Evolutionary conservation across 352 stramenopile genomes (phyloP).

Genomic region (Globisporangium parvum): DNA sequence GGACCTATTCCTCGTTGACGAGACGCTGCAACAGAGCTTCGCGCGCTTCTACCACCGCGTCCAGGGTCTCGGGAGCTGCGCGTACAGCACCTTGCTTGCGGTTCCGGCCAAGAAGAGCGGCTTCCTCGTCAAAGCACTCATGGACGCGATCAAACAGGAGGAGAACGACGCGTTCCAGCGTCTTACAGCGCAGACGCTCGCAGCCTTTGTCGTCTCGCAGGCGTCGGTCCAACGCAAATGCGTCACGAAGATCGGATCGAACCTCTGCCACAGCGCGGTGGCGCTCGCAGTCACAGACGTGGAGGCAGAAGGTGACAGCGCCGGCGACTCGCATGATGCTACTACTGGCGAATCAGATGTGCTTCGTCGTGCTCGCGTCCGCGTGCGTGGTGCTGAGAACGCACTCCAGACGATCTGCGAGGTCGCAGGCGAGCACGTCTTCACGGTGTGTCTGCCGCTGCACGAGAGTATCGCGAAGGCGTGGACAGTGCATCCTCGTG

Average conservation of each 20-base stretch:
- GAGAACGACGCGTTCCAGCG: constrained; percentile 31
- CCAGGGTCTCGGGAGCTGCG: constrained; percentile 56
- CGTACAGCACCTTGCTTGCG: constrained; percentile 43
- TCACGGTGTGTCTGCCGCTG: constrained; percentile 28
- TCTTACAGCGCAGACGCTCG: constrained; percentile 45
- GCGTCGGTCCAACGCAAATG: constrained; percentile 53
- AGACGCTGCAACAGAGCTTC: constrained; percentile 55
- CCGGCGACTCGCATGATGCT: constrained; percentile 2
- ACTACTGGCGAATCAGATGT: constrained; percentile 7
- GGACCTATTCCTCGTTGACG: constrained; percentile 76
- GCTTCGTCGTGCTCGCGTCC: constrained; percentile 26
- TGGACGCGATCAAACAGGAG: constrained; percentile 75
- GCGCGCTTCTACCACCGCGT: constrained; percentile 42
- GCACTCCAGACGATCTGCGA: constrained; percentile 38
- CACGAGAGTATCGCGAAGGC: constrained; percentile 27
- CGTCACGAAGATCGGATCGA: constrained; percentile 71
- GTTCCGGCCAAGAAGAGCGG: constrained; percentile 65
- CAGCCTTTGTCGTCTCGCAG: constrained; percentile 51
- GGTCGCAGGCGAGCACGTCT: constrained; percentile 20
- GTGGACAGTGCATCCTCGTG: constrained; percentile 19
- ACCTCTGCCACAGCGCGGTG: constrained; percentile 62
- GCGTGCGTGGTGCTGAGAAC: constrained; percentile 37
- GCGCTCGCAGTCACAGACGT: constrained; percentile 27
- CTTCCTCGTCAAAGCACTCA: constrained; percentile 73
- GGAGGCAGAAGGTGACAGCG: not conserved